Conservation (phyloP, 1,139 yeast genomes). For the Debaryomyces coudertii region DNA sequence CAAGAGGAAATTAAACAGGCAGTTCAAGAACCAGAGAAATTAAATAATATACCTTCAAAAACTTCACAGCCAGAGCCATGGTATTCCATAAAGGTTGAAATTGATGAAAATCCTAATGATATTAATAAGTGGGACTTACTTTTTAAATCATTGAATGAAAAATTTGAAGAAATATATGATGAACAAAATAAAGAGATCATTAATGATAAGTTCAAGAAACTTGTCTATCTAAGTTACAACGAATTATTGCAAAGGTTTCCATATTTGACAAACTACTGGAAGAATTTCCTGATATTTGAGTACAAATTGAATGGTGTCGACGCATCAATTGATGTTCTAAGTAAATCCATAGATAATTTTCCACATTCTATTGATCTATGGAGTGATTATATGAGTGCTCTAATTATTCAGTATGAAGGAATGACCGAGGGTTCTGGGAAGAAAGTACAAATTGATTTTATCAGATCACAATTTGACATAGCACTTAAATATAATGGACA, state of each 20-base stretch:
- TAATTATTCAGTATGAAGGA: constrained; percentile 38
- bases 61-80: constrained; percentile 14
- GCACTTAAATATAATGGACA: constrained; percentile 51
- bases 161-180: constrained; percentile 18
- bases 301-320: constrained; percentile 58
- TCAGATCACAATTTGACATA: constrained; percentile 41
- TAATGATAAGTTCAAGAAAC: constrained; percentile 24
- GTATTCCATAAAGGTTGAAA: constrained; percentile 9
- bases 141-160: constrained; percentile 27
- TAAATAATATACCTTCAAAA: constrained; percentile 14
- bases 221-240: constrained; percentile 24
- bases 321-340: constrained; percentile 49
- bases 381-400: constrained; percentile 62
- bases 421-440: constrained; percentile 20
- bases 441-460: constrained; percentile 21
- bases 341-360: constrained; percentile 50
- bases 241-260: constrained; percentile 56
- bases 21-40: constrained; percentile 4
- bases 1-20: constrained; percentile 8
- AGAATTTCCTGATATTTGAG: constrained; percentile 54
- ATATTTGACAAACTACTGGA: constrained; percentile 62
- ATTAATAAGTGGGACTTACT: constrained; percentile 36
- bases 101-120: constrained; percentile 26
- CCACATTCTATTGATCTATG: constrained; percentile 67
- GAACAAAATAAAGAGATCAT: constrained; percentile 16